These are phyloP conservation scores for Leccinum pellstonianum DNA, from an alignment of 768 basidiomycete genomes.

Conservation along the genomic window DNA sequence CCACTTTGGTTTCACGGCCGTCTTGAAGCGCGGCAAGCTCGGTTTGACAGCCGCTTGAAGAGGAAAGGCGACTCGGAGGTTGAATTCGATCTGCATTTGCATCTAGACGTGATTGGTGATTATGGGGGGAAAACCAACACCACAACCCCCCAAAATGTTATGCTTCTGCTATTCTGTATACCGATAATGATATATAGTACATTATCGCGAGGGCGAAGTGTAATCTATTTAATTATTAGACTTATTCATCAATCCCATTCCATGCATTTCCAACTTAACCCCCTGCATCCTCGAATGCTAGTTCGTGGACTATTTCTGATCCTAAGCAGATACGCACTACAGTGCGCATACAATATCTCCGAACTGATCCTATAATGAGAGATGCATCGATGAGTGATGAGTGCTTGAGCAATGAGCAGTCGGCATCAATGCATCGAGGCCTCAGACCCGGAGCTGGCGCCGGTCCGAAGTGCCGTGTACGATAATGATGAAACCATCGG, in stretches of 20 bases:
- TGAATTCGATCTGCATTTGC: background rate
- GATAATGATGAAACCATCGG: too few relatives aligned
- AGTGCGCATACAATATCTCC: slow-evolving; percentile 1
- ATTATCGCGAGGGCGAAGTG: too few relatives aligned
- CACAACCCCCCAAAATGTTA: too few relatives aligned
- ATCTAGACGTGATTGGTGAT: background rate
- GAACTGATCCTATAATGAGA: background rate
- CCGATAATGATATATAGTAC: too few relatives aligned
- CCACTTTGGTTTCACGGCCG: slow-evolving; percentile 12
- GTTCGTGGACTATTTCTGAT: background rate
- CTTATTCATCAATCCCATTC: too few relatives aligned
- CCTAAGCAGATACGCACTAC: slow-evolving; percentile 4
- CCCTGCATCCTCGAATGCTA: background rate
- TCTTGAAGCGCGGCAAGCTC: slow-evolving; percentile 7
- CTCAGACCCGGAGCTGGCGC: too few relatives aligned
- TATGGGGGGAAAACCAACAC: background rate
- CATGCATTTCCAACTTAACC: background rate
- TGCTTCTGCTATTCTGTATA: too few relatives aligned
- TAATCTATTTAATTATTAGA: too few relatives aligned
- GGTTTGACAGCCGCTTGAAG: background rate
- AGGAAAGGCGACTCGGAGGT: background rate
- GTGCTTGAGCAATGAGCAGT: too few relatives aligned
- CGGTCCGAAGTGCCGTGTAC: too few relatives aligned
- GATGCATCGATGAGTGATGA: background rate
- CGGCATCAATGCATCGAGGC: too few relatives aligned